Evolutionary conservation across 106 monocot genomes (phyloP).

Genomic region (Dendrobium chrysotoxum): DNA sequence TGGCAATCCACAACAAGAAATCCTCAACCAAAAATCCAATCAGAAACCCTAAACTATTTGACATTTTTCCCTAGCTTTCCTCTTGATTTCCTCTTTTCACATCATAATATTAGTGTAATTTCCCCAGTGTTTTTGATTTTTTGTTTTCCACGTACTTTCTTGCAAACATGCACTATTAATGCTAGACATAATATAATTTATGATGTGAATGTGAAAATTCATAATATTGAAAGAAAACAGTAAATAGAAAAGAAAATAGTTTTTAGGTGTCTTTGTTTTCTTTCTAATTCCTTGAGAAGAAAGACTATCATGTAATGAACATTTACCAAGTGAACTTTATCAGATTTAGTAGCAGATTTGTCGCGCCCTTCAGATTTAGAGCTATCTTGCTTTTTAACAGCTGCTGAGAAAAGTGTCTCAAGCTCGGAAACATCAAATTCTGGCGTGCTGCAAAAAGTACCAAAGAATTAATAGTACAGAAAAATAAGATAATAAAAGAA

Average conservation of each 20-base stretch:
- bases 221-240: background rate
- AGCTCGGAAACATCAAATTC: slow-evolving; percentile 97
- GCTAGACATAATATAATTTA: background rate
- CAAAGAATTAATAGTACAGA: background rate
- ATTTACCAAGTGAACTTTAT: slow-evolving; percentile 95
- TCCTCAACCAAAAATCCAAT: too few relatives aligned
- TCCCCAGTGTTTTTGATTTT: too few relatives aligned
- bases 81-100: too few relatives aligned
- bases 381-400: too few relatives aligned
- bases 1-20: too few relatives aligned
- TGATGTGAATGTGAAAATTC: background rate
- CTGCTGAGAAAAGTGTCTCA: slow-evolving; percentile 80
- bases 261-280: background rate
- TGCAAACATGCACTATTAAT: too few relatives aligned
- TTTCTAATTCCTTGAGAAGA: background rate
- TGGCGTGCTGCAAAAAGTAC: slow-evolving; percentile 43
- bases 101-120: too few relatives aligned
- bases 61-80: too few relatives aligned
- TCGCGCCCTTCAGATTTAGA: slow-evolving; percentile 49
- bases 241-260: background rate
- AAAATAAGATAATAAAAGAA: background rate
- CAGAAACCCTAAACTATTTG: too few relatives aligned
- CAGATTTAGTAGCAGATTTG: slow-evolving; percentile 57
- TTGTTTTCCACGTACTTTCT: too few relatives aligned
- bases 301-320: background rate